These are phyloP conservation scores for Rhazya stricta DNA, from an alignment of 257 asterid genomes.

Conservation along the genomic window DNA sequence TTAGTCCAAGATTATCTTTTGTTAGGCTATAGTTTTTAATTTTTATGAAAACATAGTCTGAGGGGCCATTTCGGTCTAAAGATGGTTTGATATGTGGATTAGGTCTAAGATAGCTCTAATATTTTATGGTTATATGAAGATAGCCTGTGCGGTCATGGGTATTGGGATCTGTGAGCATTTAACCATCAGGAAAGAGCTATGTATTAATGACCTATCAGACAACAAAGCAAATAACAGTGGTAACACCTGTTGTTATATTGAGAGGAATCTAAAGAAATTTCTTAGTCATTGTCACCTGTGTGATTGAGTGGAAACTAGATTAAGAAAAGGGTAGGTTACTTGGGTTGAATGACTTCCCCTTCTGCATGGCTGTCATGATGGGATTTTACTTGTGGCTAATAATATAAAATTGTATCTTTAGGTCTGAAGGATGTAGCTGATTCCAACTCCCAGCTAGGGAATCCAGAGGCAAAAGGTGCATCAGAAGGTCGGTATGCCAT, in stretches of 20 bases:
- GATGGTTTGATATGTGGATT: not conserved
- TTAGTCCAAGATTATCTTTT: not conserved
- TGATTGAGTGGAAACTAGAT: not conserved
- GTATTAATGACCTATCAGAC: no score
- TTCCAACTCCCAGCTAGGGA: slow-evolving; percentile 20
- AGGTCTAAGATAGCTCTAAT: not conserved
- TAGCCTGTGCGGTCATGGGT: not conserved
- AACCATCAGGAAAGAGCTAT: no score
- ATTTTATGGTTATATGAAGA: not conserved
- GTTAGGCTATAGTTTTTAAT: not conserved
- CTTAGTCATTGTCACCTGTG: not conserved
- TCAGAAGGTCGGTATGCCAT: slow-evolving; percentile 29
- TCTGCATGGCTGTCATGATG: not conserved
- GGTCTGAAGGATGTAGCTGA: slow-evolving; percentile 20
- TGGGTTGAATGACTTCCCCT: not conserved
- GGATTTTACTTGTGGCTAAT: not conserved
- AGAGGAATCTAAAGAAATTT: not conserved
- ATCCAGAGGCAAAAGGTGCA: slow-evolving; percentile 27
- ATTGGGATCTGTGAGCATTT: not conserved
- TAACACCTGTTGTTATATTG: not conserved
- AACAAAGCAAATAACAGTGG: not conserved
- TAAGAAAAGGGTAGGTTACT: not conserved
- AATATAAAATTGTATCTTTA: slow-evolving; percentile 5
- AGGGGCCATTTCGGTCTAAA: not conserved
- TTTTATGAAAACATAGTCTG: not conserved